A percentile compares a stretch with the other conserved stretches of the same genome.
These are phyloP conservation scores for Kandelia obovata DNA, from an alignment of 345 rosid species.

Conservation along the genomic window DNA sequence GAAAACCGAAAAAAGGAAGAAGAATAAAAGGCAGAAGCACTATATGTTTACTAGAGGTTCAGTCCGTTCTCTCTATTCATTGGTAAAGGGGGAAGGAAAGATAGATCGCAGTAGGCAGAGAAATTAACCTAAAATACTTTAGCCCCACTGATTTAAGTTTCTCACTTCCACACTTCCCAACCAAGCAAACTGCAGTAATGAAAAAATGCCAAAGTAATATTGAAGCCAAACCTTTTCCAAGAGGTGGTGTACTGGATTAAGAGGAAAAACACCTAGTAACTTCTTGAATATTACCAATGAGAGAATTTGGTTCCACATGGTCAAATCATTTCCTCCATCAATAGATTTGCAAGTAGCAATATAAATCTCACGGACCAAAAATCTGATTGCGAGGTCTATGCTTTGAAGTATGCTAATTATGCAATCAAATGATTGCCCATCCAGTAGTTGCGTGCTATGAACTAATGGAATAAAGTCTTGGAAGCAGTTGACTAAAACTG, in stretches of 20 bases:
- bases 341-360: constrained; percentile 24
- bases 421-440: constrained; percentile 60
- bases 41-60: not conserved
- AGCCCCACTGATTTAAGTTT: not conserved
- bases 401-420: constrained; percentile 55
- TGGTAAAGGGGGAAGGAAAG: not conserved
- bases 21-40: not conserved
- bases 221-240: constrained; percentile 36
- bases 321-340: constrained; percentile 30
- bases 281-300: constrained; percentile 50
- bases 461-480: constrained; percentile 57
- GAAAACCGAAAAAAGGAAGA: not conserved
- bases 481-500: constrained; percentile 60
- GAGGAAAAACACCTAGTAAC: constrained; percentile 53
- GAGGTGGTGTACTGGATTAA: constrained; percentile 12
- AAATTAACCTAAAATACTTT: not conserved
- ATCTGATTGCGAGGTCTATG: constrained; percentile 48
- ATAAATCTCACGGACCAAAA: constrained; percentile 33
- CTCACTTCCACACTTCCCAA: not conserved
- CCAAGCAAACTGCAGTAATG: not conserved
- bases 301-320: constrained; percentile 41
- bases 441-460: constrained; percentile 41
- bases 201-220: not conserved
- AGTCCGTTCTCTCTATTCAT: not conserved
- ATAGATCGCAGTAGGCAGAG: not conserved